Conservation (phyloP, 768 basidiomycete genomes). For the Guyanaporus albipodus region DNA sequence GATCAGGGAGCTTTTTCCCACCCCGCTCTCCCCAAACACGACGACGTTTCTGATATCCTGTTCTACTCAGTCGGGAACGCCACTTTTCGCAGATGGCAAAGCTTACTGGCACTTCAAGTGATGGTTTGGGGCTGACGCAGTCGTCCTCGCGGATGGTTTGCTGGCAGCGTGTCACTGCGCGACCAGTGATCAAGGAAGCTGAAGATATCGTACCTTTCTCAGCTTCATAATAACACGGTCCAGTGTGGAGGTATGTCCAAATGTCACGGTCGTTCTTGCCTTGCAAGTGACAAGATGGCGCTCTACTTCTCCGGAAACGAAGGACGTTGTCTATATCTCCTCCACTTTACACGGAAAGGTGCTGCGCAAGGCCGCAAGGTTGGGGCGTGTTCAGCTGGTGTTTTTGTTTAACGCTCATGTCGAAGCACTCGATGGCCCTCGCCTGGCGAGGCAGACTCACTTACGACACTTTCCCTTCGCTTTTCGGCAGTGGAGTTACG, state of each 20-base stretch:
- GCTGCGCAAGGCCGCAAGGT: conserved; percentile 12
- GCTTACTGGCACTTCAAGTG: conserved; percentile 14
- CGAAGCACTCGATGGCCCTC: not conserved
- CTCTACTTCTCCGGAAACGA: not conserved
- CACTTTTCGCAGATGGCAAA: not conserved
- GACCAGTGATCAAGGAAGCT: not conserved
- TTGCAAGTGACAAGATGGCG: too few species aligned
- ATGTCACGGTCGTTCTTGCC: conserved; percentile 1
- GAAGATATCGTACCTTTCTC: conserved; percentile 13
- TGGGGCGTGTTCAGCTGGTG: conserved; percentile 6
- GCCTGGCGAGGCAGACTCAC: not conserved
- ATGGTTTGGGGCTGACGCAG: not conserved
- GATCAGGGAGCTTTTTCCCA: conserved; percentile 44
- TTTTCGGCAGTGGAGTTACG: conserved; percentile 3
- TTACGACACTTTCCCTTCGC: conserved; percentile 4
- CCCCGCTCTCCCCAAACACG: conserved; percentile 41
- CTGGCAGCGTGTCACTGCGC: conserved; percentile 14
- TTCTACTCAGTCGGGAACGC: not conserved
- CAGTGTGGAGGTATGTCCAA: not conserved
- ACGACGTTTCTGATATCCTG: conserved; percentile 33
- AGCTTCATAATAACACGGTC: not conserved
- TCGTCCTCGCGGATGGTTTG: conserved; percentile 2
- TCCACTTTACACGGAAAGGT: not conserved
- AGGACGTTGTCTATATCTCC: conserved; percentile 16
- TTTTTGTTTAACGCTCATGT: conserved; percentile 14